Percentiles rank a stretch among this genome's conserved stretches.
Evolutionary conservation across 2,329 filamentous ascomycete genomes (phyloP).

Genomic region (Trichoderma semiorbis): DNA sequence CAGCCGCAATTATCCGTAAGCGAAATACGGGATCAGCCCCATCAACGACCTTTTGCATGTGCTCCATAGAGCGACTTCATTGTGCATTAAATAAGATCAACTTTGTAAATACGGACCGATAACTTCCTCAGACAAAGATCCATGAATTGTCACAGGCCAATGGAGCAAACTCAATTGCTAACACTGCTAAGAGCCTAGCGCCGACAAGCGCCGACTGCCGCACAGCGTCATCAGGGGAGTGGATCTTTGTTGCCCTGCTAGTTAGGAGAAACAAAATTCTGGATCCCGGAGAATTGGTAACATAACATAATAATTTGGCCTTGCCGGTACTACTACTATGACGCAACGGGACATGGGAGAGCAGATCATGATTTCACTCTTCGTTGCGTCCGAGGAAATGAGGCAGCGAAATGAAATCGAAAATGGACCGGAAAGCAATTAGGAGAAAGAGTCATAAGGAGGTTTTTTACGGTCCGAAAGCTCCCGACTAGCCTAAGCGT

Average conservation of each 20-base stretch:
- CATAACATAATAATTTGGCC: neutral
- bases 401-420: neutral
- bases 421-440: neutral
- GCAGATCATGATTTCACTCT: constrained; percentile 13
- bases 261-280: neutral
- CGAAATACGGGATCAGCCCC: neutral
- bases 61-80: neutral
- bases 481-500: neutral
- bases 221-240: neutral
- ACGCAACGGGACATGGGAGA: neutral
- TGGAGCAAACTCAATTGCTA: neutral
- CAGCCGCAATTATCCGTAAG: neutral
- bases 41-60: neutral
- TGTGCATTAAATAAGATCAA: neutral
- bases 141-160: neutral
- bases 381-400: neutral
- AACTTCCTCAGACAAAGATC: neutral
- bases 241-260: constrained; percentile 8
- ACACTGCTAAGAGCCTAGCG: neutral
- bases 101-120: neutral
- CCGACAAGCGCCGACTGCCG: constrained; percentile 1
- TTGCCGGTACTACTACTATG: neutral
- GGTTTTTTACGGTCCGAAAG: neutral
- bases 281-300: neutral
- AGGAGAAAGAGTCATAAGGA: constrained; percentile 5